Evolutionary conservation across 1,139 yeast species (phyloP).

Genomic region (Candida freyschussii): DNA sequence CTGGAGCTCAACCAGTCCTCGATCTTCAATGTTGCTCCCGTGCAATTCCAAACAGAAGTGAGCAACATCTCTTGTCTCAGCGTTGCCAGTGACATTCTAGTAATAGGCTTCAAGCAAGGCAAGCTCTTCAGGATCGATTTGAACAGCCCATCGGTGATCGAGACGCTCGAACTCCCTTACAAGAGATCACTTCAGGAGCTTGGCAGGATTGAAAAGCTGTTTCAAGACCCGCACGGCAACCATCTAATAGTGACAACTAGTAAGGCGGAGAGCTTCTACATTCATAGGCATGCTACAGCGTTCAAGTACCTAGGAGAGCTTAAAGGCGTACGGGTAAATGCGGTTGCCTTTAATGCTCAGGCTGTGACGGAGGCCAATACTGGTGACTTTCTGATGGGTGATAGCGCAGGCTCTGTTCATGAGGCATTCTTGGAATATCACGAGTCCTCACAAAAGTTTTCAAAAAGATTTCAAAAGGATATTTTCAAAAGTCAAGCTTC

Average conservation of each 20-base stretch:
- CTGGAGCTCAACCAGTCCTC: conserved; percentile 6
- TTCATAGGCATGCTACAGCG: conserved; percentile 34
- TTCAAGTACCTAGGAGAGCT: conserved; percentile 38
- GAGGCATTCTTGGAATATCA: conserved; percentile 41
- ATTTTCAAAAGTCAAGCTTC: conserved; percentile 36
- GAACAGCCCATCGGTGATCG: conserved; percentile 49
- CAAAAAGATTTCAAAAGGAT: conserved; percentile 37
- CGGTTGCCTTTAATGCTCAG: conserved; percentile 40
- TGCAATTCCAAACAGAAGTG: conserved; percentile 50
- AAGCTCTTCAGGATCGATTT: conserved; percentile 47
- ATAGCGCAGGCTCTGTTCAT: conserved; percentile 39
- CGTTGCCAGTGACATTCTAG: conserved; percentile 45
- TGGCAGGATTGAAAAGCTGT: conserved; percentile 35
- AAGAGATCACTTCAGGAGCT: conserved; percentile 23
- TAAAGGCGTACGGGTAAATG: conserved; percentile 36
- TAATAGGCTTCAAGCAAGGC: conserved; percentile 42
- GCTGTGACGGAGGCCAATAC: conserved; percentile 34
- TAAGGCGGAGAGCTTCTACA: conserved; percentile 41
- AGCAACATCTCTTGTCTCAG: conserved; percentile 38
- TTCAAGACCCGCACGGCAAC: conserved; percentile 44
- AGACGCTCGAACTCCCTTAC: conserved; percentile 28
- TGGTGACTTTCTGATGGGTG: conserved; percentile 47
- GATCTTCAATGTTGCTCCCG: conserved; percentile 40
- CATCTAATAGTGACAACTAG: conserved; percentile 45
- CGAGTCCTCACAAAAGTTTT: conserved; percentile 34